Evolutionary conservation across 352 stramenopile species (phyloP).

Genomic region (Pilasporangium apinafurcum): DNA sequence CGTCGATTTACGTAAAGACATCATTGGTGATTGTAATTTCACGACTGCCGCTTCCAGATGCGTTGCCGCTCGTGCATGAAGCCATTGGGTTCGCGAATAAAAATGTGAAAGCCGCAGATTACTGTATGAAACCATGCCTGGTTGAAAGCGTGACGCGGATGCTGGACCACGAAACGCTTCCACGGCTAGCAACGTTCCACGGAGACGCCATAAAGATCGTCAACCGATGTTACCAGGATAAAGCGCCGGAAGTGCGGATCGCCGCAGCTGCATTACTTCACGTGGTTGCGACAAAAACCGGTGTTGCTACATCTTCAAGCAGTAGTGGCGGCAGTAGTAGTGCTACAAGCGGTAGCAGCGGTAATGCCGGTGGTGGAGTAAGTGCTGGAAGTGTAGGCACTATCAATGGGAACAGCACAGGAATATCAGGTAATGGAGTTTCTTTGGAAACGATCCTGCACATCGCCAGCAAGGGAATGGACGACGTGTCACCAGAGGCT

Average conservation of each 20-base stretch:
- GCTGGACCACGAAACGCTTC: slow-evolving; percentile 33
- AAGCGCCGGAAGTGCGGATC: slow-evolving; percentile 62
- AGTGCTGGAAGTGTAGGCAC: slow-evolving; percentile 3
- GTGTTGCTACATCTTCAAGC: slow-evolving; percentile 2
- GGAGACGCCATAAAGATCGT: slow-evolving; percentile 71
- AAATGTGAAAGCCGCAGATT: slow-evolving; percentile 53
- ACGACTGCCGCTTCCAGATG: slow-evolving; percentile 45
- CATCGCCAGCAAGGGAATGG: slow-evolving; percentile 69
- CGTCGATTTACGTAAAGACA: slow-evolving; percentile 59
- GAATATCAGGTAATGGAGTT: slow-evolving; percentile 13
- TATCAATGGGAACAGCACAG: slow-evolving; percentile 1
- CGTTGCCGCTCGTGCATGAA: slow-evolving; percentile 59
- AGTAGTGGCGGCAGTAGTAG: slow-evolving; percentile 9
- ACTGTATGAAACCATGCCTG: slow-evolving; percentile 76
- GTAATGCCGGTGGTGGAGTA: neutral
- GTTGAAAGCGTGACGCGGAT: slow-evolving; percentile 60
- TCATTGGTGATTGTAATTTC: slow-evolving; percentile 67
- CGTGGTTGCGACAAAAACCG: slow-evolving; percentile 33
- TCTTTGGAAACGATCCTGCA: slow-evolving; percentile 69
- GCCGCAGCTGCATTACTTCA: slow-evolving; percentile 54
- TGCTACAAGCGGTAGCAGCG: slow-evolving; percentile 5
- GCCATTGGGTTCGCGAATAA: slow-evolving; percentile 58
- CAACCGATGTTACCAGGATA: slow-evolving; percentile 64
- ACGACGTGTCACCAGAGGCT: slow-evolving; percentile 57
- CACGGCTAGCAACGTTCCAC: slow-evolving; percentile 35